These are phyloP conservation scores for Leccinellum luteum DNA, from an alignment of 768 basidiomycete genomes.

Conservation along the genomic window DNA sequence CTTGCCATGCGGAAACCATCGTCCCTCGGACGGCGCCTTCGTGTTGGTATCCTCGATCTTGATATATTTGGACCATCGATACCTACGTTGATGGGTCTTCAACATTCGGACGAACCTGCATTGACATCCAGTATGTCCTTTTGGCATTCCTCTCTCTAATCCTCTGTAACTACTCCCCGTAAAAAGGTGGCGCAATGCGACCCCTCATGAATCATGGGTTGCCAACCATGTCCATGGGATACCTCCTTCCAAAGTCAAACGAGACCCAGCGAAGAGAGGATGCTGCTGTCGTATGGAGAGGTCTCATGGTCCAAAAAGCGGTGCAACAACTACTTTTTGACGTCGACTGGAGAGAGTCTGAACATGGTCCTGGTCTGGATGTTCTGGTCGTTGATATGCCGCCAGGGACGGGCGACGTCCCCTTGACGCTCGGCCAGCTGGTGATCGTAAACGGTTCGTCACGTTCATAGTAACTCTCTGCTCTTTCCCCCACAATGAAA, in stretches of 20 bases:
- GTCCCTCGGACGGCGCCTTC: conserved; percentile 40
- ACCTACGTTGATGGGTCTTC: conserved; percentile 90
- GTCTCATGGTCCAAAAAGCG: conserved; percentile 97
- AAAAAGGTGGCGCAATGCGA: conserved; percentile 67
- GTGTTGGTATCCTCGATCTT: conserved; percentile 88
- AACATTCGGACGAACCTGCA: conserved; percentile 70
- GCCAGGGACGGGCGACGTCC: conserved; percentile 95
- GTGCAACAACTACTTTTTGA: conserved; percentile 96
- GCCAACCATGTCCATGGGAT: conserved; percentile 97
- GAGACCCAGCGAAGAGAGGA: conserved; percentile 56
- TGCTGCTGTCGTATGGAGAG: conserved; percentile 90
- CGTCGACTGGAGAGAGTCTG: conserved; percentile 74
- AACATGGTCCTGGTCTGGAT: conserved; percentile 55
- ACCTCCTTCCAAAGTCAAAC: conserved; percentile 64
- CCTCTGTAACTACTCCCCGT: not conserved
- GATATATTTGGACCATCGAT: conserved; percentile 96
- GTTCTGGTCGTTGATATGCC: conserved; percentile 94
- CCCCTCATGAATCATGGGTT: conserved; percentile 87
- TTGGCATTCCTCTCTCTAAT: not conserved
- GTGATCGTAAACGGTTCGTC: conserved; percentile 76
- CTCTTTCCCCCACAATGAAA: not conserved
- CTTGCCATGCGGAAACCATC: conserved; percentile 48
- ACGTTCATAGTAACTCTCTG: not conserved
- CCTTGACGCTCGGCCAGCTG: conserved; percentile 85
- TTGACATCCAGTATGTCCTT: conserved; percentile 61